Base-by-base conservation (phyloP, 345 rosid species). In the Dimocarpus longan region DNA sequence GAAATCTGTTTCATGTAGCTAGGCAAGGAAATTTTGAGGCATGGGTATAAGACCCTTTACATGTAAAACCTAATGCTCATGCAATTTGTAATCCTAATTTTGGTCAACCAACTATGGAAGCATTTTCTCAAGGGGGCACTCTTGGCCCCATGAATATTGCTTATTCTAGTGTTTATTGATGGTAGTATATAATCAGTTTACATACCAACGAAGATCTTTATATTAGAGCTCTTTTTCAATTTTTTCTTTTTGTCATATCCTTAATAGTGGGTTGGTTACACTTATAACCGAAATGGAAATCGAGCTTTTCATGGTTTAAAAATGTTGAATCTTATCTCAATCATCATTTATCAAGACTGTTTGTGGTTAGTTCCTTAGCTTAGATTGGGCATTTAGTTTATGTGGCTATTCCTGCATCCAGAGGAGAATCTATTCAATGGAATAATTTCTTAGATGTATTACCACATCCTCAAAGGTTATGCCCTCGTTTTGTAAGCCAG, bases 331-430 rank as follows among this genome's bases (percentile, higher is more conserved):
- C 75, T 57, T 40, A 70, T 68, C 79, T 74, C 62, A 73, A 73
- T 59, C 60, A 73, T 74, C 79, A 80, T 73, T 80, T 80, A 57
- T 78, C 64, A 63, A 26, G 77, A 54, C 75, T 75, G 8, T 75
- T 75, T 10, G 59, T 48, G 26, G 48, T 74, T 59, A 80, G 63
- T 46, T 80, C 74, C 68, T 60, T 74, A 19, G 48, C 78, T 80
- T 80, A 52, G 76, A 80, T 10, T 75, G 74, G 65, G 60, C 73
- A 80, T 80, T 80, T 80, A 75, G 76, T 62, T 40, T 56, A 80
- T 70, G 76, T 69, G 10, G n/a, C 54, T 75, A 76, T 65, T 73
- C 72, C 72, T 37, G 44, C 22, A 63, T 73, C 56, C 18, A 48
- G 68, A 18, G 28, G 12, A 5, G 66, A 50, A 12, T 46, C 10